These are phyloP conservation scores for Cubamyces sp. DNA, from an alignment of 768 basidiomycete species.

Conservation along the genomic window DNA sequence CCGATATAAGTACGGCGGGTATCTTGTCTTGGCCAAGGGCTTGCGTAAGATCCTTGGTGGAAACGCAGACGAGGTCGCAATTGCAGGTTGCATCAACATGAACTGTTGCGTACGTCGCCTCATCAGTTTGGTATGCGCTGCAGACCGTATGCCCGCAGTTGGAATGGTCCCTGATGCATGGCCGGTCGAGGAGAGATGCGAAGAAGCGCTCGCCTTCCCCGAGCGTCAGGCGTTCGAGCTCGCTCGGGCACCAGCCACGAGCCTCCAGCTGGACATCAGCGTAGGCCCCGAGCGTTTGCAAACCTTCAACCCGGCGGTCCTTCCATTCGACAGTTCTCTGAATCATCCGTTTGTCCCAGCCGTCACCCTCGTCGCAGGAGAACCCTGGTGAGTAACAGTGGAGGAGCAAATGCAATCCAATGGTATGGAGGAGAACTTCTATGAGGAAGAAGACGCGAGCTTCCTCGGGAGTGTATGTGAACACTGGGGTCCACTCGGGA, in stretches of 20 bases:
- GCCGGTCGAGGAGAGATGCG: conserved; percentile 6
- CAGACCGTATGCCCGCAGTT: neutral
- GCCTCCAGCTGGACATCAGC: neutral
- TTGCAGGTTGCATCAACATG: neutral
- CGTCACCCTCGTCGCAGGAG: neutral
- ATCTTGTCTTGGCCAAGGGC: neutral
- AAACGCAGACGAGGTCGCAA: neutral
- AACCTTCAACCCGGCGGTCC: neutral
- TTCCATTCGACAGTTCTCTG: neutral
- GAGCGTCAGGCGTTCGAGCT: conserved; percentile 1
- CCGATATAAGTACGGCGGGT: neutral
- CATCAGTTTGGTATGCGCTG: conserved; percentile 14
- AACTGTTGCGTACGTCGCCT: conserved; percentile 4
- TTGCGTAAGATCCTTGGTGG: neutral
- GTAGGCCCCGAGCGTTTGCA: neutral
- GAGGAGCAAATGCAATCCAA: conserved; percentile 1
- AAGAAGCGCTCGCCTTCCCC: neutral
- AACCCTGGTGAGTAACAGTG: conserved; percentile 1
- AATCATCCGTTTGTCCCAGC: neutral
- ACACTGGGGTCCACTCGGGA: neutral
- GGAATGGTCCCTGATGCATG: neutral
- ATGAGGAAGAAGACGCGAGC: conserved; percentile 2
- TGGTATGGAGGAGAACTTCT: conserved; percentile 1
- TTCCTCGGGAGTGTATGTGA: conserved; percentile 2
- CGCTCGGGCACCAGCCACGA: conserved; percentile 9